Base-by-base conservation (phyloP, 2,329 filamentous ascomycete species). In the Colletotrichum tanaceti region DNA sequence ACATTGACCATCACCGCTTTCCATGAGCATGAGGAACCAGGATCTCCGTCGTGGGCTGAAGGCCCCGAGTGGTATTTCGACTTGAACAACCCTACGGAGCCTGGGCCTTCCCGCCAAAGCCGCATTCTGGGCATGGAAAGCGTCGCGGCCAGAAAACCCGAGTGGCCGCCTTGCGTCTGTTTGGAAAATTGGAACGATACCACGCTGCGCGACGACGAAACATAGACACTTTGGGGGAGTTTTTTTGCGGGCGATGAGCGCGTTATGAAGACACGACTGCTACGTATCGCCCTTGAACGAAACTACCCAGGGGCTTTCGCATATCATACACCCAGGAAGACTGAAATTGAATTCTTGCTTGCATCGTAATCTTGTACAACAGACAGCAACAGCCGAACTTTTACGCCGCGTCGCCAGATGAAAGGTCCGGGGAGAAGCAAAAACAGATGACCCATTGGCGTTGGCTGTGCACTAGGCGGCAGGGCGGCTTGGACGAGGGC, bases 261-360 rank as follows among this genome's bases (percentile, higher is more conserved):
- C 28, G 39, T 60, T 46, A 60, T 38, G 55, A 65, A 32, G 62
- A 49, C 20, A 68, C 41, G 61, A 68, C 32, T 44, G 43, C 39
- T 20, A 52, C 61, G 55, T 38, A 16, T 38, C 53, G 62, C 35
- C 55, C 44, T 57, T 46, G 43, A 53, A 39, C 22, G 62, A 57
- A 60, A 50, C 18, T 49, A 24, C 28, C 24, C 35, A 32, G 62
- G 28, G 55, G 43, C 55, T 39, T 69, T 65, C 44, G 66, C 66
- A 65, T 32, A 7, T 66, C 47, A 57, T 65, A 68, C 66, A 69
- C 66, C 66, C 66, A 68, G 39, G 52, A 55, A 43, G 38, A 59
- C 52, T 61, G 62, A 39, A 28, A 53, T 58, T 57, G 14, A 11
- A 50, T 57, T 20, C 5, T 20, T 54, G 18, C 50, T 64, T 60